Evolutionary conservation across 2,329 filamentous ascomycete genomes (phyloP).

Genomic region (Simplicillium sp.): DNA sequence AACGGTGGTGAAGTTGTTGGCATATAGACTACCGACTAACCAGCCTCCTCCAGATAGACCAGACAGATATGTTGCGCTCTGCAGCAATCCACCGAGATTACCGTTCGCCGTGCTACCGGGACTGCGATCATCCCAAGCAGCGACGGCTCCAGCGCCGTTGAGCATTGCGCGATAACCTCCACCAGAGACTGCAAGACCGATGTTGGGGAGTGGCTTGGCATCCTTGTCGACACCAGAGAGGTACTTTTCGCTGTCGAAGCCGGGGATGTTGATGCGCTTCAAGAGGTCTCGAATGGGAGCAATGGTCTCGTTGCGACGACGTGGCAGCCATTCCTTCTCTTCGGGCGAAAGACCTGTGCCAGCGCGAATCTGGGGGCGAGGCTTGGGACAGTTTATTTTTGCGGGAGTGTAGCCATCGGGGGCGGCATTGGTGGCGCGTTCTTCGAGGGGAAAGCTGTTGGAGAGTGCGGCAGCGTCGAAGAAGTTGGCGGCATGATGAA

Average conservation of each 20-base stretch:
- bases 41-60: conserved; percentile 69
- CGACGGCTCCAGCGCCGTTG: conserved; percentile 65
- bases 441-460: neutral
- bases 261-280: conserved; percentile 54
- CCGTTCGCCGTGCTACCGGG: conserved; percentile 39
- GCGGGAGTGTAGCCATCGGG: conserved; percentile 4
- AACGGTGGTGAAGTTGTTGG: conserved; percentile 68
- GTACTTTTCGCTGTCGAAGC: conserved; percentile 61
- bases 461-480: neutral
- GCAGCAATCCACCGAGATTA: conserved; percentile 59
- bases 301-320: conserved; percentile 59
- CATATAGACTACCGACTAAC: conserved; percentile 63
- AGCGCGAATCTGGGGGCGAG: conserved; percentile 4
- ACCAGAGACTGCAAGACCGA: conserved; percentile 66
- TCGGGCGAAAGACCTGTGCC: conserved; percentile 3
- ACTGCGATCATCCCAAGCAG: conserved; percentile 65
- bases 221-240: conserved; percentile 58
- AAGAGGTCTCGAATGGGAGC: conserved; percentile 63
- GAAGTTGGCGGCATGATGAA: neutral
- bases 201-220: conserved; percentile 39
- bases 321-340: conserved; percentile 49
- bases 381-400: conserved; percentile 1
- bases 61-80: conserved; percentile 64
- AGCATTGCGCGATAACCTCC: conserved; percentile 72
- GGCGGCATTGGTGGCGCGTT: conserved; percentile 2